These are phyloP conservation scores for Dothideomycetidae sp. DNA, from an alignment of 2,329 filamentous ascomycete genomes.

Conservation along the genomic window DNA sequence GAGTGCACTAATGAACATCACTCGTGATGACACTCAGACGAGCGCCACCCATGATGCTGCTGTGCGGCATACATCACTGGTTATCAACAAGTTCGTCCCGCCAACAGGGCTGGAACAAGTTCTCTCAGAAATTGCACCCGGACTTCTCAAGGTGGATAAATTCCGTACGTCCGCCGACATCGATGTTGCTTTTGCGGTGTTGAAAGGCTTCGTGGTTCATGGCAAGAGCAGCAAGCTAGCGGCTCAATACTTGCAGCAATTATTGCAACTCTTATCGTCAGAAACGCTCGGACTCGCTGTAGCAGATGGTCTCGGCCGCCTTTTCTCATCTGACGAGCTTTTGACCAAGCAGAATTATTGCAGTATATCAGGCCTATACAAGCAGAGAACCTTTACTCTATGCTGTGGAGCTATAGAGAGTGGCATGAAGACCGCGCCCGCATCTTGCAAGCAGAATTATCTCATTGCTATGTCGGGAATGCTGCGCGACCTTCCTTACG, in stretches of 20 bases:
- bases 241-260: constrained; percentile 27
- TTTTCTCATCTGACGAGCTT: constrained; percentile 47
- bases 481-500: constrained; percentile 44
- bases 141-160: constrained; percentile 21
- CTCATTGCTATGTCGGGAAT: constrained; percentile 50
- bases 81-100: constrained; percentile 36
- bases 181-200: constrained; percentile 44
- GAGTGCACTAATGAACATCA: constrained; percentile 25
- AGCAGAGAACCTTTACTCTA: constrained; percentile 49
- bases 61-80: constrained; percentile 31
- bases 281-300: constrained; percentile 32
- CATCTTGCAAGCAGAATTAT: constrained; percentile 42
- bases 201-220: constrained; percentile 47
- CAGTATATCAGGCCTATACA: constrained; percentile 45
- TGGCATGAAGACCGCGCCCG: constrained; percentile 33
- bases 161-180: constrained; percentile 28
- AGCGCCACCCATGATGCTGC: constrained; percentile 7
- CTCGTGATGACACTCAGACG: constrained; percentile 8
- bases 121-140: constrained; percentile 16
- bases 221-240: constrained; percentile 32
- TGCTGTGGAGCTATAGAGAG: constrained; percentile 42
- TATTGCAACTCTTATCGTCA: constrained; percentile 38
- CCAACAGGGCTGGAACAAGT: constrained; percentile 22
- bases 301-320: constrained; percentile 43
- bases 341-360: constrained; percentile 47